Conservation (phyloP, 2,329 filamentous ascomycete genomes). For the Alternaria postmessia region DNA sequence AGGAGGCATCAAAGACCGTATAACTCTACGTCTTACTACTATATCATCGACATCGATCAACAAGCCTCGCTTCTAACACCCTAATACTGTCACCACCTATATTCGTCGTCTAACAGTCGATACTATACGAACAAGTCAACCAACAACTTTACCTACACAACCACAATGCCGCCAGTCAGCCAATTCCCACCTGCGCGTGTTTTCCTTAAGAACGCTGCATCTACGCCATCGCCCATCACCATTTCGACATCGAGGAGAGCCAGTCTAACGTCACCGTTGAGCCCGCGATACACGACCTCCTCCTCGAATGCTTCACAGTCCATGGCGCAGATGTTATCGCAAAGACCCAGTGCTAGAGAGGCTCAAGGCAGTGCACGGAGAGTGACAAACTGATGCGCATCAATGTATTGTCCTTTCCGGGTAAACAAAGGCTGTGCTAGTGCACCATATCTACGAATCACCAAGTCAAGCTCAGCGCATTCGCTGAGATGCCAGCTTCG, state of each 20-base stretch:
- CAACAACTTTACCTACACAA: background rate
- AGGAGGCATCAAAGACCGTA: background rate
- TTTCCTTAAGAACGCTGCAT: conserved; percentile 34
- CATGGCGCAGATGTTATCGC: conserved; percentile 34
- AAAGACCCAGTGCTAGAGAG: conserved; percentile 27
- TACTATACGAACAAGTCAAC: background rate
- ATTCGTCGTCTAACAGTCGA: background rate
- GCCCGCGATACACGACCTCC: conserved; percentile 27
- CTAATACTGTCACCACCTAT: background rate
- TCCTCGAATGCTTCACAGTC: conserved; percentile 35
- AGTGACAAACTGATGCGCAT: conserved; percentile 8
- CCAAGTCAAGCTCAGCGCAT: background rate
- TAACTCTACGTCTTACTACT: background rate
- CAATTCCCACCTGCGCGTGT: conserved; percentile 45
- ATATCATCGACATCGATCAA: background rate
- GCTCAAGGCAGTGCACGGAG: background rate
- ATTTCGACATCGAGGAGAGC: conserved; percentile 12
- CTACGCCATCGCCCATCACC: conserved; percentile 14
- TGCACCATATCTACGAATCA: background rate
- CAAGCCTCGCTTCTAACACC: background rate
- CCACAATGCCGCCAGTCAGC: conserved; percentile 42
- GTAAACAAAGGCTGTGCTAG: background rate
- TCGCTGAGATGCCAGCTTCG: background rate
- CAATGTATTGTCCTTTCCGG: background rate
- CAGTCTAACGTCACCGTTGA: conserved; percentile 19